Base-by-base conservation (phyloP, 2,329 filamentous ascomycete genomes). In the Aspergillus viridinutans region DNA sequence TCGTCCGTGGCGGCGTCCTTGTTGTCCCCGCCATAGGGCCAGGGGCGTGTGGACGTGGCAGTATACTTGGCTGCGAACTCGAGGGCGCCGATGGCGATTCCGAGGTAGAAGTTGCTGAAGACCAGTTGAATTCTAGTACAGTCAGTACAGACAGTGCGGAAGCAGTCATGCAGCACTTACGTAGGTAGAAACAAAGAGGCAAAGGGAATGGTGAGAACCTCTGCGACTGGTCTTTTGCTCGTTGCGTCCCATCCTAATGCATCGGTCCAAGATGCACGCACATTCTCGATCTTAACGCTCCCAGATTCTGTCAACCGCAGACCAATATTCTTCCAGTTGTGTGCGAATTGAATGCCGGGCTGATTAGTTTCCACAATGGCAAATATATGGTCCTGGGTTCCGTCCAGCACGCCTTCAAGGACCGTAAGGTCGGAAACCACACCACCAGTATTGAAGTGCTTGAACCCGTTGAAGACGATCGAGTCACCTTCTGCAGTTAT, bases 391-490 rank as follows among this genome's bases (percentile, higher is more conserved):
- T 85, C 76, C 4, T 79, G 76, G 0, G 83, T 85, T 20, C 77
- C 81, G 5, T 83, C 79, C n/a, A 81, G 73, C 0, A 84, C 81
- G 21, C 86, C 85, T 63, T 89, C 85, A 0, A 89, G 77, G 0
- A 88, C 83, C 0, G 85, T 87, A 21, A 88, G 71, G 57, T 89
- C 85, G 0, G 84, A 87, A 2, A 89, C 77, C 0, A 87, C 85
- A 26, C 85, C 85, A 0, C 86, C 86, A 0, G 85, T 89, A 65
- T 85, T 88, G 76, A 88, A 88, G 71, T 82, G 78, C 69, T 89
- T 89, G 70, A 78, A 79, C 1, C 85, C 85, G 57, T 83, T 82
- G 69, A 86, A 88, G 2, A 85, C 67, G 14, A 88, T 68, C 2
- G 79, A 72, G 3, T 84, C 80, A 1, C 81, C 83, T 1, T 83